Evolutionary conservation across 1,284 basidiomycete species (phyloP).

Genomic region (Papiliotrema flavescens): DNA sequence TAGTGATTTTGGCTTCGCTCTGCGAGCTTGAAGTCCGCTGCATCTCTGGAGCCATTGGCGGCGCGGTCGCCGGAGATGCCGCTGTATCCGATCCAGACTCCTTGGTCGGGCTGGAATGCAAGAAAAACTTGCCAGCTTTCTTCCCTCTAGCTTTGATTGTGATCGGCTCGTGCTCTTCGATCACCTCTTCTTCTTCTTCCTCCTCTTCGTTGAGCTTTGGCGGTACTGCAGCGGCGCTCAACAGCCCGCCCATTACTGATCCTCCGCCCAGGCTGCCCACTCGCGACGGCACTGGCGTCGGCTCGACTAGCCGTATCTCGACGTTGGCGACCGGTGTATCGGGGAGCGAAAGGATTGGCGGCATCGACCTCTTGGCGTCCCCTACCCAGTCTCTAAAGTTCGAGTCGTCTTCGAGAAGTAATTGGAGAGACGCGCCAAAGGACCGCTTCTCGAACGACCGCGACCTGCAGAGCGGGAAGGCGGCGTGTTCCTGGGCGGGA

Average conservation of each 20-base stretch:
- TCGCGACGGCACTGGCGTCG: slow-evolving; percentile 42
- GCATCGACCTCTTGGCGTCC: slow-evolving; percentile 30
- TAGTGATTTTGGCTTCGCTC: too few relatives aligned
- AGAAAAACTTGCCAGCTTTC: slow-evolving; percentile 27
- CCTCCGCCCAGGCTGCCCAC: slow-evolving; percentile 40
- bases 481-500: slow-evolving; percentile 16
- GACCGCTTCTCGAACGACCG: slow-evolving; percentile 22
- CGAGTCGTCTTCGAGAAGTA: slow-evolving; percentile 34
- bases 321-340: slow-evolving; percentile 38
- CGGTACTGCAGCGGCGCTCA: slow-evolving; percentile 12
- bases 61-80: slow-evolving; percentile 20
- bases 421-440: slow-evolving; percentile 36
- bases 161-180: not conserved
- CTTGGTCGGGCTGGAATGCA: slow-evolving; percentile 29
- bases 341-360: slow-evolving; percentile 23
- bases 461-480: slow-evolving; percentile 8
- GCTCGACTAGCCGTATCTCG: slow-evolving; percentile 44
- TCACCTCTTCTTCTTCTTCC: slow-evolving; percentile 1
- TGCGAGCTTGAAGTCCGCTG: too few relatives aligned
- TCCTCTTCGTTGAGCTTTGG: slow-evolving; percentile 11
- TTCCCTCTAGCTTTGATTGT: slow-evolving; percentile 7
- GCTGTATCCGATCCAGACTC: slow-evolving; percentile 36
- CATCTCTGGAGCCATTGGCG: too few relatives aligned
- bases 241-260: slow-evolving; percentile 15
- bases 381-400: slow-evolving; percentile 46